Conservation (phyloP, 805 yeast genomes). For the Kazachstania bromeliacearum region DNA sequence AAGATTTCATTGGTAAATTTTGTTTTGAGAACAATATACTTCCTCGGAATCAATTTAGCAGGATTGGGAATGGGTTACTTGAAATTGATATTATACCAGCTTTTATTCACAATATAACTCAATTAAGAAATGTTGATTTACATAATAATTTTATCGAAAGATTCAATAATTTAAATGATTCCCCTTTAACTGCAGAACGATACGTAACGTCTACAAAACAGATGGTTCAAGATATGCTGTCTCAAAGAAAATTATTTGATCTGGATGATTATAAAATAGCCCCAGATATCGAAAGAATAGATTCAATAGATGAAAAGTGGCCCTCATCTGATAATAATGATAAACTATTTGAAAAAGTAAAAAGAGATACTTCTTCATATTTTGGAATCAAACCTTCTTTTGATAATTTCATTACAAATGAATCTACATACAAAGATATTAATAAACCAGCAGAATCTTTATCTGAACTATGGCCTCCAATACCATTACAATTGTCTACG, state of each 20-base stretch:
- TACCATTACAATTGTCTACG: too few species aligned
- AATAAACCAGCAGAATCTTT: constrained; percentile 29
- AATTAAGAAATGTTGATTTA: constrained; percentile 35
- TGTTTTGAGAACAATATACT: constrained; percentile 13
- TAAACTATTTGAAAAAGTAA: constrained; percentile 27
- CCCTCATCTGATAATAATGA: constrained; percentile 33
- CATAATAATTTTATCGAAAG: constrained; percentile 44
- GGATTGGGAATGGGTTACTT: constrained; percentile 54
- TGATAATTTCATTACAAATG: constrained; percentile 16
- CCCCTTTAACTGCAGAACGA: constrained; percentile 9
- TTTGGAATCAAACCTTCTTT: constrained; percentile 7
- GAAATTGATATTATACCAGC: constrained; percentile 64
- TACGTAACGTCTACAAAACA: constrained; percentile 41
- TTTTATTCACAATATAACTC: constrained; percentile 48
- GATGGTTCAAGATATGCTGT: constrained; percentile 49
- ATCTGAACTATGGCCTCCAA: constrained; percentile 23
- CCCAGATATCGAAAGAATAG: constrained; percentile 21
- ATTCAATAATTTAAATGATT: constrained; percentile 2
- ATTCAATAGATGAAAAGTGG: constrained; percentile 30
- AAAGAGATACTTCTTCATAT: constrained; percentile 10
- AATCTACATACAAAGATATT: constrained; percentile 16
- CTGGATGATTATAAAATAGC: constrained; percentile 25
- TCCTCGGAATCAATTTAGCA: constrained; percentile 24
- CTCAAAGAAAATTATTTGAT: constrained; percentile 38
- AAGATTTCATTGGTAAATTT: constrained; percentile 26